Evolutionary conservation across 495 filamentous ascomycete genomes (phyloP), one percentile per base, ranked within the genome.

Genomic region (Haplographium delicatum): DNA sequence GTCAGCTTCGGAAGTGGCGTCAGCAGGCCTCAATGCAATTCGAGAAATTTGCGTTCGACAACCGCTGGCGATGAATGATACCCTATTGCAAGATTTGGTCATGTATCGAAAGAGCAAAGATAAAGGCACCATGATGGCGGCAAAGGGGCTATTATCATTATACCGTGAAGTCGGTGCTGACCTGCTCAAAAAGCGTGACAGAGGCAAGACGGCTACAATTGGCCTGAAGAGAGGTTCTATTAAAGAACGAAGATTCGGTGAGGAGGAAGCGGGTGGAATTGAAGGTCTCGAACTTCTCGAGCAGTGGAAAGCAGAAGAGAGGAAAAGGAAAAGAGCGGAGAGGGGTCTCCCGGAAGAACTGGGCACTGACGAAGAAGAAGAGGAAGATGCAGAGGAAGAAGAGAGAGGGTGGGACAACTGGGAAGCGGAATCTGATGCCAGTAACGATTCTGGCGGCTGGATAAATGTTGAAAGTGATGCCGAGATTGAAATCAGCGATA

Each of bases 91-190:
- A 65, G 93, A 98, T 71, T 69, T 99, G 27, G 89, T 96, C 11
- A 82, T 90, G 80, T 99, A 99, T 68, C 79, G 89, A 50, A 95
- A 91, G 70, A 93, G 87, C 63, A 97, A 97, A 61, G 94, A 99
- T 62, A 97, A 97, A 68, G 90, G 90, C 51, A 88, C 94, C 10
- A 86, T 94, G 75, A 97, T 99, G 91, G 94, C 91, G 13, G 89
- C 90, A 10, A 87, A 90, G 60, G 91, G 90, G 47, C 70, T 99
- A 11, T 78, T 97, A 42, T 84, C 85, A 55, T 76, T 99, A 2
- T 99, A 90, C 67, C 78, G 94, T 46, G 90, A 97, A 59, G 81
- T 95, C 20, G 89, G 84, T 23, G 85, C 94, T 0, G 84, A 91
- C 50, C 84, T 96, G 79, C 73, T 99, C 38, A 84, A 85, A 70